Base-by-base conservation (phyloP, 2,329 filamentous ascomycete species). In the Monilinia polystroma region DNA sequence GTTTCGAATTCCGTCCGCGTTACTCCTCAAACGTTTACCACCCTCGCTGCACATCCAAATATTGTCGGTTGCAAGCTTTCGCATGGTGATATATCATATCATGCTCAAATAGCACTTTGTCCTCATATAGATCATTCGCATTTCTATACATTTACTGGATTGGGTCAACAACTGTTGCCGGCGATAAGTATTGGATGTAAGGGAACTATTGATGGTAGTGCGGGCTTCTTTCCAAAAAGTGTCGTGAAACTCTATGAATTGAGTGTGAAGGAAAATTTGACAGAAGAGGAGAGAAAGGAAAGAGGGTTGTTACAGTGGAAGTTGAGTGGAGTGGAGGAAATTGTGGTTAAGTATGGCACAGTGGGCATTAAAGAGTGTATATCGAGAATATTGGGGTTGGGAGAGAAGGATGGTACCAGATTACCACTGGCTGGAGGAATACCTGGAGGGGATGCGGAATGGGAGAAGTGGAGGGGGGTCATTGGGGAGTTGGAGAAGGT, bases 1-100 rank as follows among this genome's bases (percentile, higher is more conserved):
- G 87, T 90, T 29, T 87, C 86, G 12, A 90, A 90, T 79, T 85
- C 86, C 72, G 79, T 90, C 72, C 81, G 82, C 71, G 81, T 90
- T 67, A 78, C 81, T 0, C 84, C 86, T 1, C 80, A 83, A 11
- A 87, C 86, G 0, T 87, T 85, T 73, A 84, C 76, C 23, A 76
- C 74, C 0, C 84, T 90, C 35, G 81, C 87, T 8, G 78, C 81
- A 65, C 87, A 90, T 74, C 81, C 84, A 41, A 90, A 90, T 73
- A 89, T 90, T 67, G 87, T 89, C 4, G 87, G 87, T 62, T 88
- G 85, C 78, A 90, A 90, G 78, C 83, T 90, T 71, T 89, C 86
- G 0, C 87, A 90, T 75, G 87, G 86, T 62, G 85, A 89, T 74
- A 81, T 89, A 57, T 87, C 86, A n/a, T 81, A 84, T 71, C 86